These are phyloP conservation scores for Hymenochaete sp. DNA, from an alignment of 1,284 basidiomycete genomes.

Conservation along the genomic window DNA sequence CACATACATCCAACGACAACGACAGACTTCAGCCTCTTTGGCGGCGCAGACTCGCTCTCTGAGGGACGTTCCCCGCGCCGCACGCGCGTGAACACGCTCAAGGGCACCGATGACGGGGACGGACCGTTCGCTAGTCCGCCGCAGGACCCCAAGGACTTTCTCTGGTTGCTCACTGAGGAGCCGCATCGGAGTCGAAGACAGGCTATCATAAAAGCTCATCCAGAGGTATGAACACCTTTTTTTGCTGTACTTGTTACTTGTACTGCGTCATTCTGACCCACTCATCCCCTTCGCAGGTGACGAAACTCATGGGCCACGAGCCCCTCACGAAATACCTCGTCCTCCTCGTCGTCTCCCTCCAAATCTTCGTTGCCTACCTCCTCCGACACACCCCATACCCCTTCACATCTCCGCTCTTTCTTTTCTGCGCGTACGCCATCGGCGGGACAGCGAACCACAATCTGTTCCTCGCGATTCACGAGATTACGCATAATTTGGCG, in stretches of 20 bases:
- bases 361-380: slow-evolving; percentile 57
- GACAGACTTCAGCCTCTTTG: slow-evolving; percentile 65
- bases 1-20: neutral
- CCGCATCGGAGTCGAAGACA: slow-evolving; percentile 84
- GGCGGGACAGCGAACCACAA: slow-evolving; percentile 98
- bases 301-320: slow-evolving; percentile 92
- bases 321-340: slow-evolving; percentile 87
- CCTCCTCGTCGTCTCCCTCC: slow-evolving; percentile 67
- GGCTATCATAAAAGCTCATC: slow-evolving; percentile 91
- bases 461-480: slow-evolving; percentile 94
- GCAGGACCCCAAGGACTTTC: slow-evolving; percentile 69
- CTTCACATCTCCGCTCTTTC: slow-evolving; percentile 64
- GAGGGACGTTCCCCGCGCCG: slow-evolving; percentile 55
- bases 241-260: neutral
- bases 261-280: neutral
- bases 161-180: slow-evolving; percentile 97
- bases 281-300: slow-evolving; percentile 48
- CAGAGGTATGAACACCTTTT: slow-evolving; percentile 63
- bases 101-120: slow-evolving; percentile 33
- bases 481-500: slow-evolving; percentile 96
- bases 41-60: slow-evolving; percentile 65
- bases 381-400: slow-evolving; percentile 54
- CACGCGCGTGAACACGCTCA: slow-evolving; percentile 39
- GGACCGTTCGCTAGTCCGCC: slow-evolving; percentile 40
- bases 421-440: slow-evolving; percentile 75